These are phyloP conservation scores for Auxenochlorella pyrenoidosa DNA, from an alignment of 139 green algal species.

Conservation along the genomic window DNA sequence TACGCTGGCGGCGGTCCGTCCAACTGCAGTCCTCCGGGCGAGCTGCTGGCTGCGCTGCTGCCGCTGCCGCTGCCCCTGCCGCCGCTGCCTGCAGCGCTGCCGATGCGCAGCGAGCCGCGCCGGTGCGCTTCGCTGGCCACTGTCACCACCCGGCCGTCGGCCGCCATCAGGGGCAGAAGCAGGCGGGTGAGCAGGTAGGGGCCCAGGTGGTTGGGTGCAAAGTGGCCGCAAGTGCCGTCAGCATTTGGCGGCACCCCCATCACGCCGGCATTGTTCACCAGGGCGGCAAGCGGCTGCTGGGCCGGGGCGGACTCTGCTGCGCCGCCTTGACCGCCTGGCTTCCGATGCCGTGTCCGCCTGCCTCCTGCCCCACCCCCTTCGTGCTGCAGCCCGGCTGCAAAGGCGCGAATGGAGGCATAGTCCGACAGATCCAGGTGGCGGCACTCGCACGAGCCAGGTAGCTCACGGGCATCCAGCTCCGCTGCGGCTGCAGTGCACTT, in stretches of 20 bases:
- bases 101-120: conserved; percentile 33
- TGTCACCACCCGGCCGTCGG: conserved; percentile 58
- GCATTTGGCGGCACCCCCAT: conserved; percentile 54
- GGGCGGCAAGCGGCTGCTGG: conserved; percentile 37
- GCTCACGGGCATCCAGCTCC: conserved; percentile 30
- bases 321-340: too few relatives aligned
- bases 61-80: not conserved
- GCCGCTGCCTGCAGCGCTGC: not conserved
- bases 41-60: not conserved
- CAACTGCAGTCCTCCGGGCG: not conserved
- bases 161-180: conserved; percentile 59
- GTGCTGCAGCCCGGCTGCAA: conserved; percentile 43
- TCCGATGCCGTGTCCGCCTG: not conserved
- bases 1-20: not conserved
- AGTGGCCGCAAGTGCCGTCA: conserved; percentile 50
- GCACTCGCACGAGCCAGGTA: conserved; percentile 50
- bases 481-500: conserved; percentile 49
- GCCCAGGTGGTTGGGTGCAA: conserved; percentile 69
- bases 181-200: conserved; percentile 74
- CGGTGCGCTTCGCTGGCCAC: conserved; percentile 67
- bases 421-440: conserved; percentile 60
- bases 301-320: not conserved
- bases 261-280: conserved; percentile 78
- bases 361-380: not conserved
- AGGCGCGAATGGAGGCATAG: conserved; percentile 50